Percentiles rank a stretch among this genome's conserved stretches.
phyloP scores from a whole-genome alignment of 257 asterid species.

The Voacanga thouarsii region DNA sequence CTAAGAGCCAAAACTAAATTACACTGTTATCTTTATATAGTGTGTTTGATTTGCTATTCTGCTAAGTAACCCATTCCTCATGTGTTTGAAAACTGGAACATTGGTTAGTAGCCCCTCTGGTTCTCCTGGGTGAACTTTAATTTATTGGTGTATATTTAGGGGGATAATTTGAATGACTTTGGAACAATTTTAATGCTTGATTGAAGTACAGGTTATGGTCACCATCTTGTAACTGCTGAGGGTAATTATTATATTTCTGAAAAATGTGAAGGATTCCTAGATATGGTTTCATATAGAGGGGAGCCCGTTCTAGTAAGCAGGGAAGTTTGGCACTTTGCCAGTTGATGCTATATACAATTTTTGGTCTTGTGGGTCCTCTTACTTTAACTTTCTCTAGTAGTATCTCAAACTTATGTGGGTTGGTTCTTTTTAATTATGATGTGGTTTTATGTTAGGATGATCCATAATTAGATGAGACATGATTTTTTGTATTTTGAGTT shows the following conservation, averaged over 20 bases:
- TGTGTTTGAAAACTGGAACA: not conserved
- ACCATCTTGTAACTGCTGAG: not conserved
- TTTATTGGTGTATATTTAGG: not conserved
- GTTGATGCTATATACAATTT: not conserved
- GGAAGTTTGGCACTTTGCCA: not conserved
- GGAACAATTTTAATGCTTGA: no score
- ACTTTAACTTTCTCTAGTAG: not conserved
- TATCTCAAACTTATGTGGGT: not conserved
- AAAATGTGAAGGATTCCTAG: not conserved
- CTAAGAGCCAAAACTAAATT: not conserved
- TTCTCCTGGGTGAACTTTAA: not conserved
- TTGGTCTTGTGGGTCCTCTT: not conserved
- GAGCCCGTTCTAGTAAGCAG: not conserved
- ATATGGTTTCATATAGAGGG: not conserved
- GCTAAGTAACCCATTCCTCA: not conserved
- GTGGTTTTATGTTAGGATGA: not conserved
- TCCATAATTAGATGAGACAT: not conserved
- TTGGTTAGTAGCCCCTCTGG: not conserved
- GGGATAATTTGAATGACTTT: no score
- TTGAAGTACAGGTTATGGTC: not conserved
- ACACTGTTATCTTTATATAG: not conserved
- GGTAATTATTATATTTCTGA: not conserved
- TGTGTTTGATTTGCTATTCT: not conserved
- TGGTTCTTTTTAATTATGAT: not conserved
- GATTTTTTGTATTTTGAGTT: not conserved